phyloP scores from a whole-genome alignment of 192 early-diverging fungal genomes.

The Physocladia obscura region DNA sequence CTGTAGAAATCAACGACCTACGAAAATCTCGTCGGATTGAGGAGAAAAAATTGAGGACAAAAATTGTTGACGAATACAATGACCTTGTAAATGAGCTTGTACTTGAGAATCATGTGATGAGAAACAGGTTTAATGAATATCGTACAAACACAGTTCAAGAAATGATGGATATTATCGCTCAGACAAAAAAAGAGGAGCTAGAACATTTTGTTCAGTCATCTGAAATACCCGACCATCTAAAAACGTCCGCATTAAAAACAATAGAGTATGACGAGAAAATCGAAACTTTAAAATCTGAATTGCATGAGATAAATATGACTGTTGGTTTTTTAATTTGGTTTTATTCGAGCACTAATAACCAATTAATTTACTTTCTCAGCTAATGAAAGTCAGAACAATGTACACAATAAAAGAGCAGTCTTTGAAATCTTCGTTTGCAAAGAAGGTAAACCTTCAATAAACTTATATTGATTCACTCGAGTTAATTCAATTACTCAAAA shows the following conservation, averaged over 20 bases:
- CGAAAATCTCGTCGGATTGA: constrained; percentile 45
- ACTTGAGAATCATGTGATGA: constrained; percentile 49
- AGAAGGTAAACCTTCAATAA: constrained; percentile 37
- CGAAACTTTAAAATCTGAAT: constrained; percentile 34
- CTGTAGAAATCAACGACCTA: constrained; percentile 49
- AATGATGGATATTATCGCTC: constrained; percentile 52
- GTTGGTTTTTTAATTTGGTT: constrained; percentile 25
- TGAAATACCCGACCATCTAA: constrained; percentile 44
- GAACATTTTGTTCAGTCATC: constrained; percentile 35
- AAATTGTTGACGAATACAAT: constrained; percentile 58
- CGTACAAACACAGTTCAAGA: constrained; percentile 52
- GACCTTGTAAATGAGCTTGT: constrained; percentile 56
- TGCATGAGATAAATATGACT: constrained; percentile 55
- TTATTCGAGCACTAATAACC: background rate
- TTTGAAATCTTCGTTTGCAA: constrained; percentile 41
- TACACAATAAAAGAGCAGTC: constrained; percentile 56
- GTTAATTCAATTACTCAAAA: background rate
- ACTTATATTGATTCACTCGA: background rate
- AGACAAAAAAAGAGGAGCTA: constrained; percentile 56
- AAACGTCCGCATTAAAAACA: constrained; percentile 29
- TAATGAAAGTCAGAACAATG: constrained; percentile 53
- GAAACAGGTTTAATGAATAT: constrained; percentile 54
- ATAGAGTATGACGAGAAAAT: constrained; percentile 49
- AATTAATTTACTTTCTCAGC: constrained; percentile 20
- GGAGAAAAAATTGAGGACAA: constrained; percentile 45